Evolutionary conservation across 352 stramenopile species (phyloP).

Genomic region (Globisporangium viniferum): DNA sequence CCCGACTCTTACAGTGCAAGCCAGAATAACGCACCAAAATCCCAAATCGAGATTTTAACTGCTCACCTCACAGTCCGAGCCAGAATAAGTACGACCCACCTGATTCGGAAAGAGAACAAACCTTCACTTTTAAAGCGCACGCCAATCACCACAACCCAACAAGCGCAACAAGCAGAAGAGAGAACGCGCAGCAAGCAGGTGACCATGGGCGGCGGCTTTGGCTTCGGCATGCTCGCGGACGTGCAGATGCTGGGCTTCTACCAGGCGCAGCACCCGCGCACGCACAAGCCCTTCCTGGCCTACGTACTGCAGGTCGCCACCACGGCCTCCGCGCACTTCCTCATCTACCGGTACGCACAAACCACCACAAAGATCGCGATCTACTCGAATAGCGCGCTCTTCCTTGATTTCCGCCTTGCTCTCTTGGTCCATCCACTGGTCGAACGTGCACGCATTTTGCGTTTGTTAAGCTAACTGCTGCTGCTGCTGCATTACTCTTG

Average conservation of each 20-base stretch:
- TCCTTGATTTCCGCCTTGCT: too few relatives aligned
- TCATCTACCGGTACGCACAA: constrained; percentile 53
- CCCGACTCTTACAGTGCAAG: too few relatives aligned
- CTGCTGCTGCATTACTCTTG: background rate
- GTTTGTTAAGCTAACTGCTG: background rate
- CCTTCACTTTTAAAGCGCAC: background rate
- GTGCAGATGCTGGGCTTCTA: constrained; percentile 84
- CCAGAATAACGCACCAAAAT: too few relatives aligned
- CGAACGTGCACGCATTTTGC: too few relatives aligned
- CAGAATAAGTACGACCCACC: background rate
- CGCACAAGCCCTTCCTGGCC: constrained; percentile 53
- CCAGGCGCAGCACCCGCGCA: constrained; percentile 50
- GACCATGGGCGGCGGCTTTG: constrained; percentile 41
- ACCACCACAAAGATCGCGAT: background rate
- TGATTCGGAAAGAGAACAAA: background rate
- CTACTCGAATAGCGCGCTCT: background rate
- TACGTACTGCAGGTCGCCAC: constrained; percentile 71
- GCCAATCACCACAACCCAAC: background rate
- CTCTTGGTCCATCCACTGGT: background rate
- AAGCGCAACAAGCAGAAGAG: background rate
- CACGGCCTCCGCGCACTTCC: constrained; percentile 40
- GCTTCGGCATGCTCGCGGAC: constrained; percentile 59
- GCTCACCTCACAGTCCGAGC: too few relatives aligned
- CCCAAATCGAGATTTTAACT: too few relatives aligned
- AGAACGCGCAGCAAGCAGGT: background rate